These are phyloP conservation scores for Glycyrrhiza uralensis DNA, from an alignment of 306 rosid species.

Conservation along the genomic window DNA sequence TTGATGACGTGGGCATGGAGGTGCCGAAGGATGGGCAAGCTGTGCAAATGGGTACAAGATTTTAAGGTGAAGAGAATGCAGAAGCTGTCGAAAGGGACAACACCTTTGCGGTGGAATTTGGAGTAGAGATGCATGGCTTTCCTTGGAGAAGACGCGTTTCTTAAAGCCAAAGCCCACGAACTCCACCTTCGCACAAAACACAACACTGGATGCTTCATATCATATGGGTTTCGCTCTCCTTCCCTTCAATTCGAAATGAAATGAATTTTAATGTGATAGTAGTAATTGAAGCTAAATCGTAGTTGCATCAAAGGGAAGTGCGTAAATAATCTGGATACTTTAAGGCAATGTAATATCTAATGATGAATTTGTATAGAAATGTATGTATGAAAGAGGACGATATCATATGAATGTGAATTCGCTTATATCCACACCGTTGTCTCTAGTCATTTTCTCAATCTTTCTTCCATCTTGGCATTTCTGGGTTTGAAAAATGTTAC, in stretches of 20 bases:
- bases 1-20: slow-evolving; percentile 60
- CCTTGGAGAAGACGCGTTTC: slow-evolving; percentile 43
- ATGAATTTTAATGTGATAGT: not conserved
- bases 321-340: not conserved
- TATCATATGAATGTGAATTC: not conserved
- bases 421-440: not conserved
- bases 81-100: slow-evolving; percentile 37
- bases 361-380: not conserved
- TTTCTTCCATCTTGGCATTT: not conserved
- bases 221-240: not conserved
- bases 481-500: not conserved
- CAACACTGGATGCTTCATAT: slow-evolving; percentile 19
- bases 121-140: slow-evolving; percentile 38
- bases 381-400: not conserved
- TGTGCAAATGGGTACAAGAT: slow-evolving; percentile 42
- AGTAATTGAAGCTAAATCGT: not conserved
- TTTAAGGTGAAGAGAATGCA: slow-evolving; percentile 55
- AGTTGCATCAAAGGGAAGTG: not conserved
- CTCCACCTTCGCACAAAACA: slow-evolving; percentile 20
- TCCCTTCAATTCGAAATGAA: not conserved
- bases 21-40: slow-evolving; percentile 31
- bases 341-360: not conserved
- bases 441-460: not conserved
- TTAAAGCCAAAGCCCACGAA: slow-evolving; percentile 59
- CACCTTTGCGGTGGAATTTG: slow-evolving; percentile 41